phyloP scores from a whole-genome alignment of 805 yeast genomes.

The Cyberlindnera samutprakarnensis region DNA sequence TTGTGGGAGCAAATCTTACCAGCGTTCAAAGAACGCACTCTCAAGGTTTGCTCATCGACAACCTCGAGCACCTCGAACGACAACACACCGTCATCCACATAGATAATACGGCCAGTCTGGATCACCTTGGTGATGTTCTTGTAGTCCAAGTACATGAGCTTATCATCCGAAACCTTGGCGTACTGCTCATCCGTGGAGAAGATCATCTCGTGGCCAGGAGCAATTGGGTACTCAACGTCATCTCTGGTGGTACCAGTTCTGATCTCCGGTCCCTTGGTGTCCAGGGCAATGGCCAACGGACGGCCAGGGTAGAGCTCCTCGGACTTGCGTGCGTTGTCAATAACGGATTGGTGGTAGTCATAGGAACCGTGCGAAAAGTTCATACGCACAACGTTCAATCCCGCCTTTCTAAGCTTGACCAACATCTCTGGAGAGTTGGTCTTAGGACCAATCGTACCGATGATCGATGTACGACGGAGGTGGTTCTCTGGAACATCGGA shows the following conservation, averaged over 20 bases:
- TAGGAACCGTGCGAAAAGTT: slow-evolving; percentile 98
- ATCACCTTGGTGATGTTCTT: slow-evolving; percentile 94
- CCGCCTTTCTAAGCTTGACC: slow-evolving; percentile 89
- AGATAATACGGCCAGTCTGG: slow-evolving; percentile 79
- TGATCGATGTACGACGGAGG: slow-evolving; percentile 83
- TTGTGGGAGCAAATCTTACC: slow-evolving; percentile 96
- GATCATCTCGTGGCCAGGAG: slow-evolving; percentile 82
- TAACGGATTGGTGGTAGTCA: slow-evolving; percentile 94
- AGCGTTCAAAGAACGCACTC: slow-evolving; percentile 84
- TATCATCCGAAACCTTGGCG: slow-evolving; percentile 65
- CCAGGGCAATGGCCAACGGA: slow-evolving; percentile 97
- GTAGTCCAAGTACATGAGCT: slow-evolving; percentile 87
- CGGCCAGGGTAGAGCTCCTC: slow-evolving; percentile 88
- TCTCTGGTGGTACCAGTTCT: slow-evolving; percentile 93
- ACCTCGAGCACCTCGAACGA: slow-evolving; percentile 89
- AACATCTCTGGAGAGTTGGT: slow-evolving; percentile 84
- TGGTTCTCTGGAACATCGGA: slow-evolving; percentile 22
- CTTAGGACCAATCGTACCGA: slow-evolving; percentile 98
- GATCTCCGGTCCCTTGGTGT: slow-evolving; percentile 99
- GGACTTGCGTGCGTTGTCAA: slow-evolving; percentile 94
- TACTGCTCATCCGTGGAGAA: slow-evolving; percentile 87
- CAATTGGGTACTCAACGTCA: slow-evolving; percentile 75
- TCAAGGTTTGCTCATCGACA: slow-evolving; percentile 71
- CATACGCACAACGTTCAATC: slow-evolving; percentile 97
- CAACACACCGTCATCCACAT: slow-evolving; percentile 95